Base-by-base conservation (phyloP, 768 basidiomycete genomes). In the Lenzites betulinus region DNA sequence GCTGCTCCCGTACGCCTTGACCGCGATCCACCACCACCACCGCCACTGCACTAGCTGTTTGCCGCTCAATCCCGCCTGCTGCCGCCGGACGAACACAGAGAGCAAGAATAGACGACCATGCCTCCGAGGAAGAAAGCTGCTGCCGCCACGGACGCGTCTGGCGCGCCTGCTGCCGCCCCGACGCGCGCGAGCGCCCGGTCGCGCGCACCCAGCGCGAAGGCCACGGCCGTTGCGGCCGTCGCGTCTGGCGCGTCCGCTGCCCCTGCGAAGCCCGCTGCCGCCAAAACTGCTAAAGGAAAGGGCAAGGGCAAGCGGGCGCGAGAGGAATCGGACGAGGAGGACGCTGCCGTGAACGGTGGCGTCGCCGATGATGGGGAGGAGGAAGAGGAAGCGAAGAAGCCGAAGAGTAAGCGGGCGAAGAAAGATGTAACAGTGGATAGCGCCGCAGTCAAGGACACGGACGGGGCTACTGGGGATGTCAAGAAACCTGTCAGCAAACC, bases 41-140 rank as follows among this genome's bases (percentile, higher is more conserved):
- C 33, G 18, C 6, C 20, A 20, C 16, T 20, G 9, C 9, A 3
- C 26, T 11, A 16, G n/a, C 20, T 23, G 4, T 20, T 33, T 11
- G 30, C 22, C 25, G 7, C 18, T 26, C 11, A 25, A 5, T 11
- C 30, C 30, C 6, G 30, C 30, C 6, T 33, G 11, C 30, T 33
- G 11, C 11, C 11, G 11, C 30, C n/a, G n/a, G n/a, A n/a, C n/a
- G n/a, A n/a, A 33, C 30, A 33, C 11, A 33, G 11, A 33, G 4
- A 5, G 11, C 36, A 22, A 36, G 23, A 30, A 18, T 36, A 25
- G 12, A 18, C 9, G 23, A 12, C n/a, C n/a, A 66, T 66, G 65
- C 62, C 65, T 25, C 62, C 82, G 48, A 74, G 78, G 58, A 82
- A 80, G 69, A 81, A 81, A 71, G 66, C 75, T 39, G 60, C 75